Evolutionary conservation across 179 eudicot genomes (phyloP).

Genomic region (Amaranthus tricolor): DNA sequence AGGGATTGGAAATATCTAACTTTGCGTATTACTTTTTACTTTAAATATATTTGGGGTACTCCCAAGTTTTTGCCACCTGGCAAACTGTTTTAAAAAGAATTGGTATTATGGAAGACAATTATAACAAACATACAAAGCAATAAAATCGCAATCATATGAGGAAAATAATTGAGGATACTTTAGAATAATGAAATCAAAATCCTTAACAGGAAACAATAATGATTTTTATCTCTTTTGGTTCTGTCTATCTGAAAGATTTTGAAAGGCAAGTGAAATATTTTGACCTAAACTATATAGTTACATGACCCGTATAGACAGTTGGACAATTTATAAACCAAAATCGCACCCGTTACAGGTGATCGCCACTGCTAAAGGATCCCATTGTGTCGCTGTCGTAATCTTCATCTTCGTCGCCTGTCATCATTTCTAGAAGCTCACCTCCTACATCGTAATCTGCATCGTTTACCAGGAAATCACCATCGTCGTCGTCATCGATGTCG

Average conservation of each 20-base stretch:
- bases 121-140: slow-evolving; percentile 9
- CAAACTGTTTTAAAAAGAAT: not conserved
- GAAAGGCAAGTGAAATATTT: slow-evolving; percentile 2
- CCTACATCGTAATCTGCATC: slow-evolving; percentile 46
- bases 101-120: not conserved
- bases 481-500: slow-evolving; percentile 56
- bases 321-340: not conserved
- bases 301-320: slow-evolving; percentile 14
- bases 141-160: slow-evolving; percentile 10
- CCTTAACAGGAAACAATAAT: slow-evolving; percentile 21
- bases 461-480: slow-evolving; percentile 45
- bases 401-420: slow-evolving; percentile 72
- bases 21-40: slow-evolving; percentile 8
- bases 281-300: slow-evolving; percentile 25
- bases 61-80: not conserved
- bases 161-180: slow-evolving; percentile 20
- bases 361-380: slow-evolving; percentile 65
- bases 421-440: slow-evolving; percentile 58
- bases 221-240: not conserved
- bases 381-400: slow-evolving; percentile 61
- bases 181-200: slow-evolving; percentile 21
- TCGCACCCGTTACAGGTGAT: slow-evolving; percentile 17
- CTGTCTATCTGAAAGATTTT: slow-evolving; percentile 2
- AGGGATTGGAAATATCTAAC: not conserved
- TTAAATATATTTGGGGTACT: not conserved